Evolutionary conservation across 2,329 filamentous ascomycete species (phyloP), one percentile per base, ranked within the genome.

Genomic region (Fusarium falciforme): DNA sequence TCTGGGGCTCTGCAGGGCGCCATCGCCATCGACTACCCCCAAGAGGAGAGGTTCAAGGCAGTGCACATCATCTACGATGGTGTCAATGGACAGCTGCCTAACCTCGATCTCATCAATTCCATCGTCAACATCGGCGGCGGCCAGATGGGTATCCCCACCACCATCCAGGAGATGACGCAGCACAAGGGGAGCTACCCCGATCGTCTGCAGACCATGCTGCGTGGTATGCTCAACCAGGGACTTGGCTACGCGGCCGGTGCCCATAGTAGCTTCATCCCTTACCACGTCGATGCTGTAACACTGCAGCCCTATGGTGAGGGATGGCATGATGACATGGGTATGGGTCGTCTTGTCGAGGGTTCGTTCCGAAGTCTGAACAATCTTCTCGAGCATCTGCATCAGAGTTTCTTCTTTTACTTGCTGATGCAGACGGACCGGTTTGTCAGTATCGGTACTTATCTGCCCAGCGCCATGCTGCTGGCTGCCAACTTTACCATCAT

Each of bases 351-450:
- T 0, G 88, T 98, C 6, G 96, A 99, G 84, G 95, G 95, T 77
- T 89, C 96, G 4, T 97, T 97, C 82, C 89, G 96, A 78, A 98
- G 94, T 81, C 86, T 99, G 83, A 99, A 99, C 85, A 99, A 99
- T 80, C 85, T 99, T 67, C 89, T 99, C 35, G 96, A 99, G 84
- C 95, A 99, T 81, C 88, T 99, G 70, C 96, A 99, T 81, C 96
- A 99, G 84, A 98, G 95, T 82, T 99, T 99, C 87, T 99, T 99
- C 89, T 98, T 99, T 85, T 99, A 99, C 82, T 87, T 99, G 61
- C 88, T 99, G 52, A 95, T 98, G 90, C 93, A 97, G 76, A 90
- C 92, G 33, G 94, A 96, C 78, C 92, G 95, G 12, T 99, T 99
- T 80, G 96, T 98, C 76, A 98, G 95, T 83, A 99, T 99, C 73